Evolutionary conservation across 768 basidiomycete species (phyloP).

Genomic region (Pleurotus cornucopiae): DNA sequence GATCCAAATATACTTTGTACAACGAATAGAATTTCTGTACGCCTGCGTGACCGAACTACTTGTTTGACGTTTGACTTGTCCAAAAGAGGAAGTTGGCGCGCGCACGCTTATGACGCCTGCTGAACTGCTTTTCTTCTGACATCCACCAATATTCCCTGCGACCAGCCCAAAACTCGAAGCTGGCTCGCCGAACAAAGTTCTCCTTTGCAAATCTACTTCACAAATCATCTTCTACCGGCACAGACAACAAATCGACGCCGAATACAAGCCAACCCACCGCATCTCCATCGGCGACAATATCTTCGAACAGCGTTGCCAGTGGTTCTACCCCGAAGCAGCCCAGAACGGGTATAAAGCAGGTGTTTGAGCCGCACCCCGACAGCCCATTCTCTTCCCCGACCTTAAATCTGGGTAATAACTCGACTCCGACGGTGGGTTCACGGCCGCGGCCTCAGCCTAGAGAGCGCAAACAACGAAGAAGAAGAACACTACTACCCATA

Average conservation of each 20-base stretch:
- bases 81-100: not conserved
- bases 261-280: not conserved
- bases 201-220: slow-evolving; percentile 1
- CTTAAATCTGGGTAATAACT: not conserved
- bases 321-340: not conserved
- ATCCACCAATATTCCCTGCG: no score
- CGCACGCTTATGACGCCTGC: no score
- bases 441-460: not conserved
- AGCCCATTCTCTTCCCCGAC: not conserved
- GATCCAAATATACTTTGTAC: no score
- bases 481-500: not conserved
- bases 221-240: slow-evolving; percentile 2
- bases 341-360: not conserved
- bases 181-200: slow-evolving; percentile 6
- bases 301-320: not conserved
- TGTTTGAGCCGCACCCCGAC: not conserved
- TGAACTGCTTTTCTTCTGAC: no score
- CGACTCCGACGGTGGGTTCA: slow-evolving; percentile 1
- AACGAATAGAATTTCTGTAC: no score
- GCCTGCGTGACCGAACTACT: no score
- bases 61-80: not conserved
- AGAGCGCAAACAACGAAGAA: not conserved
- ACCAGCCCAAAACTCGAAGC: not conserved
- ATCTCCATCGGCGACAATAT: not conserved
- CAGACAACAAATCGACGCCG: not conserved